Conservation (phyloP, 306 rosid genomes). For the Boehmeria nivea region DNA sequence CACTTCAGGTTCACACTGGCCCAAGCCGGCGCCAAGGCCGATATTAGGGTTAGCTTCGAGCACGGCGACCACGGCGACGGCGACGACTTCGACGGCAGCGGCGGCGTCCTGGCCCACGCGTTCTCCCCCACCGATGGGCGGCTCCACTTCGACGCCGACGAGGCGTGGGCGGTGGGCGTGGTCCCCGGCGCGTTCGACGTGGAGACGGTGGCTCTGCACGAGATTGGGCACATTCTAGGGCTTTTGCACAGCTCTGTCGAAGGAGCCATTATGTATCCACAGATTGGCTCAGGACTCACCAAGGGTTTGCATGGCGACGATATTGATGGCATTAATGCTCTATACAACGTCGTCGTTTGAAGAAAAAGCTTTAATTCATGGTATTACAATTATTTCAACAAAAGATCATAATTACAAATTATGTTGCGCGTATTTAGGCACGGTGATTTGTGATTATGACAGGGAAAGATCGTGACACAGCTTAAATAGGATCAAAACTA, state of each 20-base stretch:
- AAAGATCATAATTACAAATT: slow-evolving; percentile 14
- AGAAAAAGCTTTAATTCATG: too few species aligned
- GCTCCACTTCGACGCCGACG: slow-evolving; percentile 22
- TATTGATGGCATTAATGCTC: slow-evolving; percentile 10
- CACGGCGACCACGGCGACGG: slow-evolving; percentile 18
- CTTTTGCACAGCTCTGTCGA: neutral
- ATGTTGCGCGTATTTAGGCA: too few species aligned
- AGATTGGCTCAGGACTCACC: neutral
- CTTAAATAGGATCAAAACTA: slow-evolving; percentile 8
- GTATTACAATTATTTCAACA: neutral
- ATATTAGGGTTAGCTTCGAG: slow-evolving; percentile 22
- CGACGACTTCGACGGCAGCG: slow-evolving; percentile 2
- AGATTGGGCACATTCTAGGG: slow-evolving; percentile 21
- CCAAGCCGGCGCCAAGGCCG: neutral
- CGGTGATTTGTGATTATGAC: neutral
- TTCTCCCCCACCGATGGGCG: slow-evolving; percentile 17
- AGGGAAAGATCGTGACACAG: slow-evolving; percentile 1
- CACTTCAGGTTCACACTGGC: slow-evolving; percentile 1
- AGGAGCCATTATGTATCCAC: slow-evolving; percentile 11
- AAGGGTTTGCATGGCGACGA: slow-evolving; percentile 7
- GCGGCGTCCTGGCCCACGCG: slow-evolving; percentile 14
- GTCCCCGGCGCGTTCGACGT: neutral
- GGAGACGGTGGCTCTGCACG: slow-evolving; percentile 15
- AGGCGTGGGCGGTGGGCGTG: slow-evolving; percentile 13
- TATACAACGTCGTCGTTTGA: slow-evolving; percentile 3